phyloP scores from a whole-genome alignment of 2,329 filamentous ascomycete species.

The Paecilomyces formosus region DNA sequence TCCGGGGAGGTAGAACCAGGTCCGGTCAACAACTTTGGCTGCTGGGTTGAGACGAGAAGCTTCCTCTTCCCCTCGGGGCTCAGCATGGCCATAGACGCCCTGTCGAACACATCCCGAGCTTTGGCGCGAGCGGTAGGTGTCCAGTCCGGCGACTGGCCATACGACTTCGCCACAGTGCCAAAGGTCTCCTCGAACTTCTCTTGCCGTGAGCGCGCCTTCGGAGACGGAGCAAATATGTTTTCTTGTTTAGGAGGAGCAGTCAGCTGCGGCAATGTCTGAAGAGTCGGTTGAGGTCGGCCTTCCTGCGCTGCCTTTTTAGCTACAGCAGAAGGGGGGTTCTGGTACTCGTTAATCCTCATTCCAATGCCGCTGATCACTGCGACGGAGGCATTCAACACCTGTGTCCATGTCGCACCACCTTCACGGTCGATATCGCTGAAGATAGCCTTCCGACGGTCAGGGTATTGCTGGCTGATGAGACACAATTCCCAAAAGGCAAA shows the following conservation, averaged over 20 bases:
- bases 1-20: slow-evolving; percentile 34
- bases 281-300: slow-evolving; percentile 20
- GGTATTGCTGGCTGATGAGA: slow-evolving; percentile 67
- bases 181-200: slow-evolving; percentile 34
- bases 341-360: slow-evolving; percentile 57
- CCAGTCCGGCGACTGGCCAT: slow-evolving; percentile 38
- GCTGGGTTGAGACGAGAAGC: slow-evolving; percentile 28
- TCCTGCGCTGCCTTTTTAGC: slow-evolving; percentile 35
- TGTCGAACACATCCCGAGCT: slow-evolving; percentile 29
- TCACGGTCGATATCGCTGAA: slow-evolving; percentile 81
- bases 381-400: slow-evolving; percentile 64
- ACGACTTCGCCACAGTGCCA: slow-evolving; percentile 38
- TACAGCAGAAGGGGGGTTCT: slow-evolving; percentile 33
- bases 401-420: slow-evolving; percentile 72
- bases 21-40: slow-evolving; percentile 29
- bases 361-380: slow-evolving; percentile 62
- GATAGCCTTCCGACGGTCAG: slow-evolving; percentile 69
- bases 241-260: slow-evolving; percentile 42
- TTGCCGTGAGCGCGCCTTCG: slow-evolving; percentile 26
- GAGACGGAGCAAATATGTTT: slow-evolving; percentile 39
- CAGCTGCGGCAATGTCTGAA: slow-evolving; percentile 45
- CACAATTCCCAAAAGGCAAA: slow-evolving; percentile 91
- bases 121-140: slow-evolving; percentile 33
- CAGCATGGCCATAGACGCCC: slow-evolving; percentile 30
- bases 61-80: slow-evolving; percentile 33